Percentiles rank a stretch among this genome's conserved stretches.
Evolutionary conservation across 768 basidiomycete genomes (phyloP).

Genomic region (Podaxis mareebaensis): DNA sequence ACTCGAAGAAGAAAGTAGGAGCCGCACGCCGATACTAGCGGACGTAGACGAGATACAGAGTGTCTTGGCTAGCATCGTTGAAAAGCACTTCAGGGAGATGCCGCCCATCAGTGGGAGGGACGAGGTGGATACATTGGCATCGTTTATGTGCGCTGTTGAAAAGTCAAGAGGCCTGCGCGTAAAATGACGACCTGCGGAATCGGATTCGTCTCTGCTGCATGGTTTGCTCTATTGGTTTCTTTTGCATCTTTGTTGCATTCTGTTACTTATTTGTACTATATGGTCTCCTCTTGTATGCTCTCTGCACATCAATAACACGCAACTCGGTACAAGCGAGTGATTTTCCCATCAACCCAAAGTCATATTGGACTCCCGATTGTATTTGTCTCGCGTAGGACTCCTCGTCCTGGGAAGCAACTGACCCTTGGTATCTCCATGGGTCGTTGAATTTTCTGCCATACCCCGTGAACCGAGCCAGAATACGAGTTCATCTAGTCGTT

Average conservation of each 20-base stretch:
- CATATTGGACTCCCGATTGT: neutral
- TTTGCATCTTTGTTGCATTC: neutral
- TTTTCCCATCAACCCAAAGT: neutral
- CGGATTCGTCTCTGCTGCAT: neutral
- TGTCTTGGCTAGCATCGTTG: slow-evolving; percentile 67
- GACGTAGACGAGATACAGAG: slow-evolving; percentile 70
- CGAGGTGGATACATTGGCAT: slow-evolving; percentile 80
- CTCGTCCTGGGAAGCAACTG: neutral
- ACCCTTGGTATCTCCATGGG: neutral
- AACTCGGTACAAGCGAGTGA: neutral
- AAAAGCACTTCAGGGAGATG: slow-evolving; percentile 71
- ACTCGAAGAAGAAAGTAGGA: slow-evolving; percentile 60
- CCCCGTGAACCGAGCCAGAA: neutral
- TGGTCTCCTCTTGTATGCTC: neutral
- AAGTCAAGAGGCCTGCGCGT: slow-evolving; percentile 43
- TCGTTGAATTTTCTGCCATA: neutral
- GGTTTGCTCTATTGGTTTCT: neutral
- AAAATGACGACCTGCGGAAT: slow-evolving; percentile 1
- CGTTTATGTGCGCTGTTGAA: slow-evolving; percentile 78
- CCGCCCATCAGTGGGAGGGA: slow-evolving; percentile 51
- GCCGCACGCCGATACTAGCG: slow-evolving; percentile 64
- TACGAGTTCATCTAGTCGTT: neutral
- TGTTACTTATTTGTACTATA: neutral
- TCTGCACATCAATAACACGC: neutral
- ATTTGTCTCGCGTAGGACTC: neutral